A percentile compares a stretch with the other conserved stretches of the same genome.
Evolutionary conservation across 73 alveolate genomes (phyloP).

Genomic region (Blepharisma stoltei): DNA sequence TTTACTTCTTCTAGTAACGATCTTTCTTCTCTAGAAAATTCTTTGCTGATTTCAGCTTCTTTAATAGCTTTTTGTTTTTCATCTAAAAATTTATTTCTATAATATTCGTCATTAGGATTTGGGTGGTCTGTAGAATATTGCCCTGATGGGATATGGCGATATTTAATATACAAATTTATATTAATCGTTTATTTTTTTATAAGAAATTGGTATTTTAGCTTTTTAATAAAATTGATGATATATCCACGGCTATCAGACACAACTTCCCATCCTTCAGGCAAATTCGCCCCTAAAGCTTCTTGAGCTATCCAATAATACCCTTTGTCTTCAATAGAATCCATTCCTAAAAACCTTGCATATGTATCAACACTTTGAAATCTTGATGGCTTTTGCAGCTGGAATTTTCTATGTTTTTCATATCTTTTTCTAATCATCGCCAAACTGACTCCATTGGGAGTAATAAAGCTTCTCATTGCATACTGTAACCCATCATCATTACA

Average conservation of each 20-base stretch:
- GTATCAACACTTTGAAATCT: not conserved
- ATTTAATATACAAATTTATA: too few species aligned
- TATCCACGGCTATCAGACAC: not conserved
- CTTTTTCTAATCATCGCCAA: not conserved
- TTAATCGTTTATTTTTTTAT: too few species aligned
- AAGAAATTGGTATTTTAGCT: not conserved
- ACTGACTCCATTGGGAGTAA: constrained; percentile 2
- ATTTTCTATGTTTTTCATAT: constrained; percentile 1
- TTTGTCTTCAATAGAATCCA: not conserved
- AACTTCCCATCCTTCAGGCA: constrained; percentile 18
- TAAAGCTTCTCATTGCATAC: not conserved
- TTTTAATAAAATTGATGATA: not conserved
- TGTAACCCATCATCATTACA: not conserved
- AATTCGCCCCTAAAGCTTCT: not conserved
- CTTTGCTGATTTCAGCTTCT: not conserved
- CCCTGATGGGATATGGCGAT: not conserved
- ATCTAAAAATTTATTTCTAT: not conserved
- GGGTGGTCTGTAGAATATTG: not conserved
- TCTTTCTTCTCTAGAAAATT: not conserved
- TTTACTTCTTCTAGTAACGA: not conserved
- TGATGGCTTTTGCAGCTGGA: not conserved
- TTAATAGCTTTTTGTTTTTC: not conserved
- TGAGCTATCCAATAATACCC: not conserved
- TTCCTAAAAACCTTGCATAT: not conserved
- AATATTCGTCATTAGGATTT: not conserved